phyloP scores from a whole-genome alignment of 768 basidiomycete genomes.

The Calocera cornea region DNA sequence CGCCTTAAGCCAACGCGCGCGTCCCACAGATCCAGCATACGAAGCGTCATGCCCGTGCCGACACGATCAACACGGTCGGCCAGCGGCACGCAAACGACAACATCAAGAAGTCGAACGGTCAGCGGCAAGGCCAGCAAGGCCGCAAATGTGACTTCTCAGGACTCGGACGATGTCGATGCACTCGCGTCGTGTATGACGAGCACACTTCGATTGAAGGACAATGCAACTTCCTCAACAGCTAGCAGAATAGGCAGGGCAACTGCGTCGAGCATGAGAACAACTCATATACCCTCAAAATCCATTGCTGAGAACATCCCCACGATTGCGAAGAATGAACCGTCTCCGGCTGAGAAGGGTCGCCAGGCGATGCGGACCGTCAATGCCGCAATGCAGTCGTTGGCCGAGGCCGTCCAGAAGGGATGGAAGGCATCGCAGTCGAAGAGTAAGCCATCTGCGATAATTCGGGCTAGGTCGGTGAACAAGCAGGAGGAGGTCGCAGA shows the following conservation, averaged over 20 bases:
- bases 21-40: not conserved
- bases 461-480: not conserved
- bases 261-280: not conserved
- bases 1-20: not conserved
- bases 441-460: constrained; percentile 7
- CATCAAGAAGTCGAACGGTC: not conserved
- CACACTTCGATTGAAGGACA: not conserved
- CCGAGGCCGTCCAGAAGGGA: constrained; percentile 39
- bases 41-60: not conserved
- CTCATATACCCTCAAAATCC: not conserved
- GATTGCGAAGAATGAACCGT: not conserved
- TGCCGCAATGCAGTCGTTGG: constrained; percentile 43
- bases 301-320: not conserved
- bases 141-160: not conserved
- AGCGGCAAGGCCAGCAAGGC: not conserved
- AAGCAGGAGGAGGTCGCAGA: not conserved
- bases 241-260: not conserved
- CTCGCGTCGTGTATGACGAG: not conserved
- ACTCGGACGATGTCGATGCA: not conserved
- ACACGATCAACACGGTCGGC: not conserved
- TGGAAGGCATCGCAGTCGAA: constrained; percentile 36
- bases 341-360: not conserved
- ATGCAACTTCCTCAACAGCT: not conserved
- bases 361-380: constrained; percentile 32
- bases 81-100: not conserved